Conservation (phyloP, 1,284 basidiomycete species). For the Ustilago bromivora region DNA sequence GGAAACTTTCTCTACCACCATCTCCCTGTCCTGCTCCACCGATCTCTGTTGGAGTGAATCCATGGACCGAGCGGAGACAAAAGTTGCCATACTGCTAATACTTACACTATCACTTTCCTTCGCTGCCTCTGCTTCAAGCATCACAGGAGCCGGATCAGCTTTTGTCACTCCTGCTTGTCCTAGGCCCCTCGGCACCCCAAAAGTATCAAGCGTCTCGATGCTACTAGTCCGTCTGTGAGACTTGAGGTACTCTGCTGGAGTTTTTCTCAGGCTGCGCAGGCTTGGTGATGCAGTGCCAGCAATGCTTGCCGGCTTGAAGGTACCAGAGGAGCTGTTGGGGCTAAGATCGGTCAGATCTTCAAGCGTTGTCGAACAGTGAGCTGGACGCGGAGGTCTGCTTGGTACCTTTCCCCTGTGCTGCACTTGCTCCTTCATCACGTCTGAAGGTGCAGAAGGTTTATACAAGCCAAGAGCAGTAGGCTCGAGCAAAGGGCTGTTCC, state of each 20-base stretch:
- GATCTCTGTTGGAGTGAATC: not conserved
- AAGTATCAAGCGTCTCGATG: not conserved
- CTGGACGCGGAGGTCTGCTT: conserved; percentile 17
- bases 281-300: not conserved
- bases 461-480: not conserved
- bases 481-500: not conserved
- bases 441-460: not conserved
- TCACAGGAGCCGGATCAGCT: conserved; percentile 1
- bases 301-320: not conserved
- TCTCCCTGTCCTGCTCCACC: not conserved
- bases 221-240: not conserved
- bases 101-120: not conserved
- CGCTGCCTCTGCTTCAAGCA: not conserved
- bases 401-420: not conserved
- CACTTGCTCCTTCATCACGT: not conserved
- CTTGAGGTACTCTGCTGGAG: conserved; percentile 19
- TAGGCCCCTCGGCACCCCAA: not conserved
- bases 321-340: not conserved
- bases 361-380: conserved; percentile 14
- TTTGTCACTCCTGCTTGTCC: not conserved
- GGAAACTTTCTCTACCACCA: too few relatives aligned
- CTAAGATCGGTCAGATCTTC: conserved; percentile 17
- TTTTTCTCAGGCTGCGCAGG: conserved; percentile 9
- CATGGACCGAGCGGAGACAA: not conserved
- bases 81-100: not conserved